Evolutionary conservation across 495 filamentous ascomycete species (phyloP), one percentile per base, ranked within the genome.

Genomic region (Penicillium cosmopolitanum): DNA sequence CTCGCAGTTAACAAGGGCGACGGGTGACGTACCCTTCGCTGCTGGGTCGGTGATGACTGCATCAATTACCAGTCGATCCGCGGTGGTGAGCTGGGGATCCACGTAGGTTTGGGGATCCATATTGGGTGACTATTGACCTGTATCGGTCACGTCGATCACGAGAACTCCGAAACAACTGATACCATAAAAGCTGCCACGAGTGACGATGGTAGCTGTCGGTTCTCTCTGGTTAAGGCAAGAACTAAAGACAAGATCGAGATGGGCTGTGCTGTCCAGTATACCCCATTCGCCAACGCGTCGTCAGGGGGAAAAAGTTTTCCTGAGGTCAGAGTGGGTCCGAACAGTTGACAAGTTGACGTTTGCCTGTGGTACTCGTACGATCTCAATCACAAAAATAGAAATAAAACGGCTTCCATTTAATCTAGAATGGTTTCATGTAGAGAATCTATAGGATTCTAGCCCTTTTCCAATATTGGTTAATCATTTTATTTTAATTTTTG

Each of bases 1-100:
- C 12, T 19, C 8, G 16, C 12, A 18, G 12, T 33, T 28, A 4
- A 8, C 11, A 31, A 21, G 8, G 7, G 60, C 56, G 58, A 57
- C 16, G 16, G 34, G 23, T 56, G 55, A 55, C 62, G 57, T 51
- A 69, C 66, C 54, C 25, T 65, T 40, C 25, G 66, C 50, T 35
- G 54, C 53, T 18, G 65, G 47, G 19, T 78, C 74, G 15, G 66
- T 53, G 16, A 80, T 66, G 28, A 85, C 70, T 53, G 77, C 76
- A 50, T 74, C 63, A n/a, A 85, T 67, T 7, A 85, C 79, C 53
- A 84, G 56, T 42, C 66, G 63, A 63, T 85, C 83, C 34, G 78
- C 72, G 31, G 68, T 73, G 35, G 82, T 79, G 56, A 85, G 67
- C 58, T 81, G 71, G 46, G 79, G 80, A 66, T 79, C 77, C 50